Base-by-base conservation (phyloP, 345 rosid genomes). In the Abelmoschus esculentus region DNA sequence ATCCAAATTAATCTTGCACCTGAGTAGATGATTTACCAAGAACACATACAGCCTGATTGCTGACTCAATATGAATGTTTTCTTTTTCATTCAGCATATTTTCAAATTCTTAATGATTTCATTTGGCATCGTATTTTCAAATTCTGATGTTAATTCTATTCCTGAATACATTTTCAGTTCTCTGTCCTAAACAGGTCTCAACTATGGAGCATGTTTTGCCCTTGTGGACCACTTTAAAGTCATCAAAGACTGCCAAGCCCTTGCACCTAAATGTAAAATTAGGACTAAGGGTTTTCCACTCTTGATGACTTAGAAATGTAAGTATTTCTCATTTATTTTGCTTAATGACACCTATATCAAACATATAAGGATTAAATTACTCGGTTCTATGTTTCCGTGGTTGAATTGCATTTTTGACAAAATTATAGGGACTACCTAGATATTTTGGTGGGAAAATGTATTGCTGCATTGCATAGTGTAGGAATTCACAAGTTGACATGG, bases 251-350 rank as follows among this genome's bases (percentile, higher is more conserved):
- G 67, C 69, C 38, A 83, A 83, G 73, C 44, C 55, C 19, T 78
- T 86, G 74, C 84, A 85, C 70, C 70, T 4, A 44, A 77, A 57
- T 22, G 82, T 93, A 52, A 74, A 79, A 36, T 73, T 93, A 72
- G 98, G 98, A 19, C 79, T 74, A 34, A 82, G 89, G 81, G 82
- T 90, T 77, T 38, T 87, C 98, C 57, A 89, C 83, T 32, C 93
- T 93, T 70, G 78, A 77, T 74, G 78, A 55, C 59, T 66, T 49
- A 72, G 92, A 93, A 74, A 78, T 89, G 97, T 90, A 72, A 90
- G 93, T 75, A 56, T 78, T 36, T 36, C 1, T 9, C 40, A 36
- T 36, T 36, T 36, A 36, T 36, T 36, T 36, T 36, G 40, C 40
- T 36, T 36, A 36, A 36, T 36, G 40, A 9, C 40, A 36, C 40